Base-by-base conservation (phyloP, 2,329 filamentous ascomycete species). In the Penicillium sp. region DNA sequence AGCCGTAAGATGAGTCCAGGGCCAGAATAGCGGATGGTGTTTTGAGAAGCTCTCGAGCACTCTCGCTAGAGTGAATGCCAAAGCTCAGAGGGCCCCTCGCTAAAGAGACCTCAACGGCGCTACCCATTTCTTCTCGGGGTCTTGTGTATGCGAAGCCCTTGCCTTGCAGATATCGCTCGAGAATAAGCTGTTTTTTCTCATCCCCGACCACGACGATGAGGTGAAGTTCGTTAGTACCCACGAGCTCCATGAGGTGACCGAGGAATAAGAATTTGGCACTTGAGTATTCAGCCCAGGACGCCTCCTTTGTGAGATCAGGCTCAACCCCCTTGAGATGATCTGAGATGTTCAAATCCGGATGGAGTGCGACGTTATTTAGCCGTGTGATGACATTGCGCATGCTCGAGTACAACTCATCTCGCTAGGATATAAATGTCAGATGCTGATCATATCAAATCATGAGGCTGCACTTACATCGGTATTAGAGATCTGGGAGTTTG, bases 241-340 rank as follows among this genome's bases (percentile, higher is more conserved):
- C 68, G 14, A 70, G 56, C 40, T 77, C 69, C 27, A 77, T 67
- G 13, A 78, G 63, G 50, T 75, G 70, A n/a, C 73, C 72, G 4
- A 79, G 65, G 18, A 79, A 71, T 18, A 72, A 62, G 41, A 79
- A 79, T 57, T 79, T 79, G 9, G 75, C 69, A 45, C 77, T 77
- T 7, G 74, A 76, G 56, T 78, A 78, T 50, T 79, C 75, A 4
- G 75, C 76, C 72, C 76, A 79, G 4, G 72, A 64, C 5, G 76
- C 73, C 55, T 77, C 70, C 50, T 73, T 70, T 42, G 65, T 58
- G 6, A 72, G 61, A 34, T 74, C 68, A 2, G 68, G 59, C 11
- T 70, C 63, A 9, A 67, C 60, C 14, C 66, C 66, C 45, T 66
- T 69, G n/a, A 75, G 62, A 48, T 75, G 71, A 9, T 72, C 68